A percentile compares a stretch with the other conserved stretches of the same genome.
Evolutionary conservation across 345 rosid species (phyloP).

Genomic region (Triadica sebifera): DNA sequence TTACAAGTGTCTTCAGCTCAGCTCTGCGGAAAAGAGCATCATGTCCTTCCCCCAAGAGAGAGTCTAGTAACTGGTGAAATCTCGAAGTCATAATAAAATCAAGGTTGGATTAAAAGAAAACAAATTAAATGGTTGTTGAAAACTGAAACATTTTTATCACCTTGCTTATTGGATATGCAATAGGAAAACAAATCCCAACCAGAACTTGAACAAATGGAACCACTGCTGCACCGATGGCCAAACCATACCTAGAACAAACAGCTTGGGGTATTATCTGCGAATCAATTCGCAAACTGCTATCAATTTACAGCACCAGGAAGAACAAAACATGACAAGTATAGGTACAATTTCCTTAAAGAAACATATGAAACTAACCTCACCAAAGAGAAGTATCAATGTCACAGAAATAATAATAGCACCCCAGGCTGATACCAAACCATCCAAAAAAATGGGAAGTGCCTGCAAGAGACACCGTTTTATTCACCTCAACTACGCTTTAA

Average conservation of each 20-base stretch:
- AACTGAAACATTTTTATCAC: conserved; percentile 26
- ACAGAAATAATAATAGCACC: conserved; percentile 91
- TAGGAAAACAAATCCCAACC: conserved; percentile 80
- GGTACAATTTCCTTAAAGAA: background rate
- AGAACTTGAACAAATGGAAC: conserved; percentile 78
- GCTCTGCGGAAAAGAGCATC: conserved; percentile 95
- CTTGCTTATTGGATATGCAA: conserved; percentile 98
- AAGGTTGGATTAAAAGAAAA: background rate
- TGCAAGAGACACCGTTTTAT: conserved; percentile 14
- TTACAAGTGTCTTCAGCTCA: conserved; percentile 89
- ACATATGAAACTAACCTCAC: conserved; percentile 56
- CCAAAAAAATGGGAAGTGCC: conserved; percentile 93
- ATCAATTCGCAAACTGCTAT: background rate
- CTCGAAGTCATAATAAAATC: background rate
- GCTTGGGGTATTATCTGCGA: conserved; percentile 87
- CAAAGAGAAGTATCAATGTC: conserved; percentile 86
- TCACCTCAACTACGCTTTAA: background rate
- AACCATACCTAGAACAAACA: conserved; percentile 83
- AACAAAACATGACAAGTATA: too few relatives aligned
- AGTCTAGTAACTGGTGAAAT: conserved; percentile 63
- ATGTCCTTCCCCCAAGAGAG: conserved; percentile 68
- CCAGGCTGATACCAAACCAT: conserved; percentile 67
- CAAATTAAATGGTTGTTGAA: background rate
- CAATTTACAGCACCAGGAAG: too few relatives aligned
- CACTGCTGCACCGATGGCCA: conserved; percentile 86